Evolutionary conservation across 1,139 yeast genomes (phyloP).

Genomic region (Yamadazyma buinensis): DNA sequence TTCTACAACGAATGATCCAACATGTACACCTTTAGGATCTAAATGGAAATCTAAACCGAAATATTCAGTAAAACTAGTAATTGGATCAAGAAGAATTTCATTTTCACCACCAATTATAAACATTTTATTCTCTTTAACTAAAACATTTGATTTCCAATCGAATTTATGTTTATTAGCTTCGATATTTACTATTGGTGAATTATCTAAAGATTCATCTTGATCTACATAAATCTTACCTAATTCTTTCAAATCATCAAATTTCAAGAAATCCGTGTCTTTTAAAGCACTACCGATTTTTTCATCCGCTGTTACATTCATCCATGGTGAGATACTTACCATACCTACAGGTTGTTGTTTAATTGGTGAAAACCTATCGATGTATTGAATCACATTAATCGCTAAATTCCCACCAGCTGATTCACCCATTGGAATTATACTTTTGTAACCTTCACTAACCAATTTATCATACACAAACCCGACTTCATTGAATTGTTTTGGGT

Average conservation of each 20-base stretch:
- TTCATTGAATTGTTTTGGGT: constrained; percentile 39
- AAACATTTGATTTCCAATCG: constrained; percentile 27
- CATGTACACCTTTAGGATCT: constrained; percentile 27
- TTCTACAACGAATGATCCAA: constrained; percentile 26
- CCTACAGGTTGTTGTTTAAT: constrained; percentile 5
- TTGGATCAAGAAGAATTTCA: constrained; percentile 28
- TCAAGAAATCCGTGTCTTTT: constrained; percentile 1
- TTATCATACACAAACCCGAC: constrained; percentile 22
- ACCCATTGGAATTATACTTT: constrained; percentile 32
- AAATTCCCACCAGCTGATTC: constrained; percentile 46
- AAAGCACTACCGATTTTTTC: constrained; percentile 4
- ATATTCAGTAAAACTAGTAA: constrained; percentile 15
- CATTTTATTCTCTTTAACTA: constrained; percentile 19
- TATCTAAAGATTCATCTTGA: constrained; percentile 3
- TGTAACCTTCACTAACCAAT: constrained; percentile 25
- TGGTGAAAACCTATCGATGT: constrained; percentile 1
- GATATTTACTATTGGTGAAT: constrained; percentile 4
- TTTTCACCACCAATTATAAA: constrained; percentile 31
- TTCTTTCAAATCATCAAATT: constrained; percentile 2
- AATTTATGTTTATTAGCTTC: constrained; percentile 5
- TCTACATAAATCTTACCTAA: constrained; percentile 6
- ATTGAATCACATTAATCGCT: constrained; percentile 18
- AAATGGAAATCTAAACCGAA: constrained; percentile 14
- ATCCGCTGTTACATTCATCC: constrained; percentile 5
- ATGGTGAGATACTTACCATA: constrained; percentile 8